These are phyloP conservation scores for Colletotrichum lupini DNA, from an alignment of 2,329 filamentous ascomycete genomes.

Conservation along the genomic window DNA sequence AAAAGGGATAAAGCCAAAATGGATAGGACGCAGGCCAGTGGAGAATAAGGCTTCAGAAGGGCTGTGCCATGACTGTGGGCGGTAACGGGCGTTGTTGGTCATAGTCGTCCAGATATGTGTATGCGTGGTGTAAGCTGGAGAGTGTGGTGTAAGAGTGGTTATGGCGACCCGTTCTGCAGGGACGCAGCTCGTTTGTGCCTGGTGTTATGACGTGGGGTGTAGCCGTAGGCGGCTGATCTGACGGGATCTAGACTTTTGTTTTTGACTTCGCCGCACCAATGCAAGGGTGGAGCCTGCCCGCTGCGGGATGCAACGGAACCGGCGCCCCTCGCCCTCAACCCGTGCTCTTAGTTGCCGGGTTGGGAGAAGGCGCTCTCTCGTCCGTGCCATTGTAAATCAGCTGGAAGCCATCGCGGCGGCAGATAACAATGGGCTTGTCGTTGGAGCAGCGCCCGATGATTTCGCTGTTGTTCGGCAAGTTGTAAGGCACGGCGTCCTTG, in stretches of 20 bases:
- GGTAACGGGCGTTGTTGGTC: slow-evolving; percentile 20
- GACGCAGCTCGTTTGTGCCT: slow-evolving; percentile 32
- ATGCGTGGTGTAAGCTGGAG: background rate
- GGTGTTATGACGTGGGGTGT: slow-evolving; percentile 28
- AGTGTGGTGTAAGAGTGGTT: background rate
- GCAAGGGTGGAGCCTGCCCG: slow-evolving; percentile 28
- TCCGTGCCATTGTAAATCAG: slow-evolving; percentile 41
- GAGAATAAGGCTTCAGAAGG: slow-evolving; percentile 16
- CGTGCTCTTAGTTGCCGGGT: slow-evolving; percentile 20
- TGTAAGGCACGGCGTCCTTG: slow-evolving; percentile 45
- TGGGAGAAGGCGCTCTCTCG: slow-evolving; percentile 25
- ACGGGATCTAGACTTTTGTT: slow-evolving; percentile 26
- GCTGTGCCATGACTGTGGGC: slow-evolving; percentile 12
- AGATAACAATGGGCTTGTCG: slow-evolving; percentile 52
- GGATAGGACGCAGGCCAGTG: slow-evolving; percentile 4
- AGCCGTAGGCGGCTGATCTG: slow-evolving; percentile 6
- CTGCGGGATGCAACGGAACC: slow-evolving; percentile 23
- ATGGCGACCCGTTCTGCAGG: slow-evolving; percentile 12
- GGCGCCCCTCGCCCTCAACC: slow-evolving; percentile 17
- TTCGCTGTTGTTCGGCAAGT: slow-evolving; percentile 45
- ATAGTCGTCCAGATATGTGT: slow-evolving; percentile 19
- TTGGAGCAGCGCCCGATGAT: slow-evolving; percentile 50
- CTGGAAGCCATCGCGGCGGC: slow-evolving; percentile 47
- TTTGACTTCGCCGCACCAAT: slow-evolving; percentile 34
- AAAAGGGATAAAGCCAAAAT: slow-evolving; percentile 22